Conservation (phyloP, 345 rosid genomes). For the Firmiana major region DNA sequence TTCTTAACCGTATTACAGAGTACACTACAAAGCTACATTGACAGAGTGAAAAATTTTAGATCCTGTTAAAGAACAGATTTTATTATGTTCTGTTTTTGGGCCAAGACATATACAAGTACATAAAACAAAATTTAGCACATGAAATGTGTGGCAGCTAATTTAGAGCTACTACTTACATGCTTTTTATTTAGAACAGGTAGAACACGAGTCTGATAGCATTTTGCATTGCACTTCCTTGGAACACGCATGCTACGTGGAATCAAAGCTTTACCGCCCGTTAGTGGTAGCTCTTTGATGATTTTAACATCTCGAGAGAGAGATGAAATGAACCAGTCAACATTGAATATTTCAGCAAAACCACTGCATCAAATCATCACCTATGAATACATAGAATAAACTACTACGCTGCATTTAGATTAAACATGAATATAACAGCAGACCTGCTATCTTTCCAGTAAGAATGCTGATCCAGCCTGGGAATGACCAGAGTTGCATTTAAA, state of each 20-base stretch:
- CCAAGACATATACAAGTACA: background rate
- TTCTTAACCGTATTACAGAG: background rate
- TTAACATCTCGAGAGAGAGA: conserved; percentile 59
- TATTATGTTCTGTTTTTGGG: background rate
- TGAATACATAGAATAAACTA: background rate
- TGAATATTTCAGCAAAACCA: conserved; percentile 71
- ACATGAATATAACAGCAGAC: conserved; percentile 29
- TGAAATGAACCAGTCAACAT: conserved; percentile 76
- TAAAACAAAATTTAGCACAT: background rate
- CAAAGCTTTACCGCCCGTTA: conserved; percentile 42
- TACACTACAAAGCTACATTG: background rate
- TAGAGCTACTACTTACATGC: conserved; percentile 37
- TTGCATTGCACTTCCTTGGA: conserved; percentile 80
- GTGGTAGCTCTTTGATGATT: conserved; percentile 68
- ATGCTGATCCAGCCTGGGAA: conserved; percentile 81
- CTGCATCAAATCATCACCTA: conserved; percentile 45
- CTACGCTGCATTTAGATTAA: conserved; percentile 3
- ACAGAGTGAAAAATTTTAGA: background rate
- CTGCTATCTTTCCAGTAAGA: conserved; percentile 93
- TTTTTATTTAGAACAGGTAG: conserved; percentile 51
- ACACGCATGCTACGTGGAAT: conserved; percentile 62
- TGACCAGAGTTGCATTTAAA: conserved; percentile 82
- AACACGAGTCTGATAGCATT: conserved; percentile 48
- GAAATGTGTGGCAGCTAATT: background rate
- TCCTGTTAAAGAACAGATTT: background rate